These are phyloP conservation scores for Arachis monticola DNA, from an alignment of 331 rosid species.

Conservation along the genomic window DNA sequence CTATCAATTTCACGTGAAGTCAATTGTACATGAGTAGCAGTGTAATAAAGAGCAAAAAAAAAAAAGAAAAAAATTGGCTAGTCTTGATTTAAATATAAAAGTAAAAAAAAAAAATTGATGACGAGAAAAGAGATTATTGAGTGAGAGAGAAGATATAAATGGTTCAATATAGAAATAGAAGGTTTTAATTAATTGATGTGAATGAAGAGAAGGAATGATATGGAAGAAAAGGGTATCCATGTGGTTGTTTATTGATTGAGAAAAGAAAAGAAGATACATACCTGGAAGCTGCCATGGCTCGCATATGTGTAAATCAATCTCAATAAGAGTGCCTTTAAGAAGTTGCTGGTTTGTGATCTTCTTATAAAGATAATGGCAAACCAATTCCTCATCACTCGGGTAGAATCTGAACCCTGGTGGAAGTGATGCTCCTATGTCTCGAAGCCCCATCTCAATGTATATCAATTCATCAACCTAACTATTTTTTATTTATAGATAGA, in stretches of 20 bases:
- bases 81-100: neutral
- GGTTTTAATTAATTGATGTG: neutral
- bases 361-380: conserved; percentile 86
- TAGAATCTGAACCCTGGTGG: conserved; percentile 98
- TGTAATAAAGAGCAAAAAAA: no score
- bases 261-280: conserved; percentile 27
- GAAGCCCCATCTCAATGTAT: conserved; percentile 65
- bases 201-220: conserved; percentile 14
- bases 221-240: neutral
- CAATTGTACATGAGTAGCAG: no score
- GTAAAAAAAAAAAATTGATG: neutral
- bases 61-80: no score
- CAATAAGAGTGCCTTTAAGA: conserved; percentile 84
- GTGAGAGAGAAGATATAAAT: no score
- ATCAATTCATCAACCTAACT: no score
- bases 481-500: no score
- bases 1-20: no score
- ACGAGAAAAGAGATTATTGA: no score
- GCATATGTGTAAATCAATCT: conserved; percentile 91
- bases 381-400: conserved; percentile 95
- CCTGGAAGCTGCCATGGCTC: conserved; percentile 99
- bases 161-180: neutral
- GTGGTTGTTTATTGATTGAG: neutral
- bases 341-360: conserved; percentile 81
- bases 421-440: conserved; percentile 93